A percentile compares a stretch with the other conserved stretches of the same genome.
Conservation (phyloP, 2,329 filamentous ascomycete species). For the Lachnellula willkommii region DNA sequence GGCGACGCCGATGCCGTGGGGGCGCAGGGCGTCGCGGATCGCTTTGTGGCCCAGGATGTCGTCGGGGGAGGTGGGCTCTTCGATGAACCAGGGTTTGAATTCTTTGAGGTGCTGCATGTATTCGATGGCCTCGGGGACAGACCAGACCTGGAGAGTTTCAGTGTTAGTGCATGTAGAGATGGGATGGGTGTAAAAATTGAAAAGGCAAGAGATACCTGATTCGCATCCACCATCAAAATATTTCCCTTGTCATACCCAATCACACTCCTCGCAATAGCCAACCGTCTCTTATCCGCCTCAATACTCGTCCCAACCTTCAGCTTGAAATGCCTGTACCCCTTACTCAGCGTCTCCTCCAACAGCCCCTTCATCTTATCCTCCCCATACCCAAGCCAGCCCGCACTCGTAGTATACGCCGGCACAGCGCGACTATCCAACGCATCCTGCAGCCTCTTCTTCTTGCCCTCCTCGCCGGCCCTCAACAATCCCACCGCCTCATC, state of each 20-base stretch:
- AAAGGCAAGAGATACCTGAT: slow-evolving; percentile 53
- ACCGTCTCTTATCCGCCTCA: slow-evolving; percentile 63
- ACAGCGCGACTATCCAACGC: slow-evolving; percentile 70
- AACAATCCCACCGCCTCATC: slow-evolving; percentile 74
- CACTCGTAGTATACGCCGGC: slow-evolving; percentile 84
- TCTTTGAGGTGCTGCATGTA: slow-evolving; percentile 79
- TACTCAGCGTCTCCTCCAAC: slow-evolving; percentile 65
- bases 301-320: slow-evolving; percentile 77
- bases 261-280: slow-evolving; percentile 70
- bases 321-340: slow-evolving; percentile 84
- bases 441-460: slow-evolving; percentile 66
- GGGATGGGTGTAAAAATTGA: neutral
- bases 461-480: slow-evolving; percentile 58
- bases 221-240: slow-evolving; percentile 88
- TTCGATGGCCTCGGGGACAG: slow-evolving; percentile 78
- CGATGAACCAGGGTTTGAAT: slow-evolving; percentile 90
- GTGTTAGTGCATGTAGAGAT: neutral
- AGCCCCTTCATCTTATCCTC: slow-evolving; percentile 80
- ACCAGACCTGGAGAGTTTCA: slow-evolving; percentile 56
- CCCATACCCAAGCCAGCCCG: slow-evolving; percentile 86
- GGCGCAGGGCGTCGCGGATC: slow-evolving; percentile 71
- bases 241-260: slow-evolving; percentile 70
- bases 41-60: slow-evolving; percentile 86
- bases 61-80: slow-evolving; percentile 87
- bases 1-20: slow-evolving; percentile 73